Conservation (phyloP, 208 protist genomes). For the Lotmaria passim region DNA sequence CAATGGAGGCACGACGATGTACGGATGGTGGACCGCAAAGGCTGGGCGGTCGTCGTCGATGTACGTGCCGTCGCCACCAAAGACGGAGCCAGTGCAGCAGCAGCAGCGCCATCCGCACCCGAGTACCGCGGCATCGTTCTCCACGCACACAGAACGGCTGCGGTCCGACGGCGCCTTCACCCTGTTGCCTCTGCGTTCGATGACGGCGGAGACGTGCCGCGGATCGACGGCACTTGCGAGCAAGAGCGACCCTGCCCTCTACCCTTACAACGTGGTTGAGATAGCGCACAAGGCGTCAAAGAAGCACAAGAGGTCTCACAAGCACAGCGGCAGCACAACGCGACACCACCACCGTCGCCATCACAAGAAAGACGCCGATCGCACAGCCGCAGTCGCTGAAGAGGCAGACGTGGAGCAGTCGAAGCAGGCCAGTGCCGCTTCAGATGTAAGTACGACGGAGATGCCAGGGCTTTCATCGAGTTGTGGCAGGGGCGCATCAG, state of each 20-base stretch:
- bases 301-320: constrained; percentile 8
- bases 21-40: constrained; percentile 5
- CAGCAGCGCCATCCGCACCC: neutral
- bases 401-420: too few relatives aligned
- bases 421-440: too few relatives aligned
- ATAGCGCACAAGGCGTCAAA: neutral
- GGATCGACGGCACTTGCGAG: neutral
- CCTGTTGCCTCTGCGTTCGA: constrained; percentile 1
- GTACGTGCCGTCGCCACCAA: constrained; percentile 16
- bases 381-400: neutral
- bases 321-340: constrained; percentile 1
- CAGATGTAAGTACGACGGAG: too few relatives aligned
- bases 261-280: constrained; percentile 19
- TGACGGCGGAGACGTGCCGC: constrained; percentile 1
- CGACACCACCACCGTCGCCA: neutral
- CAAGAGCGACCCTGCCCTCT: neutral
- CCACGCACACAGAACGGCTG: neutral
- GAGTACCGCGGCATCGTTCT: neutral
- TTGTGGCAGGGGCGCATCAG: too few relatives aligned
- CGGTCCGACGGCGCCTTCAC: constrained; percentile 15
- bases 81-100: neutral
- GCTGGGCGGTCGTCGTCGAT: neutral
- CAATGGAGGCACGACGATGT: neutral
- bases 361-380: neutral
- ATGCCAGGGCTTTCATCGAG: too few relatives aligned